These are phyloP conservation scores for Colletotrichum destructivum DNA, from an alignment of 2,329 filamentous ascomycete genomes.

Conservation along the genomic window DNA sequence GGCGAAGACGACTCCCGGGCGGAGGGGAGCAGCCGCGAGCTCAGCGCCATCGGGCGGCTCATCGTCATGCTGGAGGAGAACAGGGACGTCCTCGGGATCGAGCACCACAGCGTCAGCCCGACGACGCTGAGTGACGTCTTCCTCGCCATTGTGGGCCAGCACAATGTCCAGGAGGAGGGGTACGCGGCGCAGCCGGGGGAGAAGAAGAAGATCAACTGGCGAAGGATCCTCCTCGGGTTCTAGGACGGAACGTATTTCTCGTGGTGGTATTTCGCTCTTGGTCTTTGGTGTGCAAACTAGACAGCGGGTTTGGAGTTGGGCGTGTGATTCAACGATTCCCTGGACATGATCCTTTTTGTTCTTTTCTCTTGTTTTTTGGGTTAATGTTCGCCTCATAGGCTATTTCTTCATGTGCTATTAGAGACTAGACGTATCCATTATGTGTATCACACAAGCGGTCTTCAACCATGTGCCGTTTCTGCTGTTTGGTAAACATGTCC, in stretches of 20 bases:
- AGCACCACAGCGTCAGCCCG: constrained; percentile 89
- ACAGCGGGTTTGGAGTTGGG: background rate
- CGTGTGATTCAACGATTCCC: background rate
- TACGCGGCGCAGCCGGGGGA: constrained; percentile 48
- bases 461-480: too few species aligned
- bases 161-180: constrained; percentile 84
- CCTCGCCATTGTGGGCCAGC: constrained; percentile 84
- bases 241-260: background rate
- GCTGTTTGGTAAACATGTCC: too few species aligned
- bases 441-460: too few species aligned
- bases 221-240: constrained; percentile 27
- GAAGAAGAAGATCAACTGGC: constrained; percentile 31
- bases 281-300: background rate
- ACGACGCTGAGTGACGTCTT: constrained; percentile 96
- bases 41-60: constrained; percentile 74
- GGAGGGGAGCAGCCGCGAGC: background rate
- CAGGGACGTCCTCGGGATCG: constrained; percentile 78
- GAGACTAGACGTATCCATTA: fast-evolving
- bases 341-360: too few species aligned
- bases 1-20: too few species aligned
- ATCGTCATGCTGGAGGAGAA: constrained; percentile 82
- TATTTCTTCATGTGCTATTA: background rate
- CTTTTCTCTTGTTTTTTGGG: too few species aligned
- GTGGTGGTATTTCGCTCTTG: background rate
- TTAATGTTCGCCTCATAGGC: too few species aligned